Conservation (phyloP, 1,284 basidiomycete genomes). For the Pseudozyma hubeiensis region DNA sequence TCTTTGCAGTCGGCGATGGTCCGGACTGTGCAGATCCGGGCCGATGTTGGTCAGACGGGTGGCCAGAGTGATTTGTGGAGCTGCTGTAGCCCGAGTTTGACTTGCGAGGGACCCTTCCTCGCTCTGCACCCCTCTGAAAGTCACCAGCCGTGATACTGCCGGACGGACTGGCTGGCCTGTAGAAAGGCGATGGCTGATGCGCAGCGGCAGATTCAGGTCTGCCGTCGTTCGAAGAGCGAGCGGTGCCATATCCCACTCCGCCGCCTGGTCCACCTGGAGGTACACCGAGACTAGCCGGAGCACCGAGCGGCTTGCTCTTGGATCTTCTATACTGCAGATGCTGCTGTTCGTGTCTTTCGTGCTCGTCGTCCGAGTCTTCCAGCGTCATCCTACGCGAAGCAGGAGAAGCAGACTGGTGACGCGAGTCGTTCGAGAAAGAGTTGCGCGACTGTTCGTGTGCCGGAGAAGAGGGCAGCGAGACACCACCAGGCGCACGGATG, state of each 20-base stretch:
- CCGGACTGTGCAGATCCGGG: slow-evolving; percentile 21
- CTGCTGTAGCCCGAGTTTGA: slow-evolving; percentile 11
- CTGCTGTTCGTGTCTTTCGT: slow-evolving; percentile 1
- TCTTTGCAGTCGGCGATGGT: slow-evolving; percentile 13
- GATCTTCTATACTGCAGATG: slow-evolving; percentile 41
- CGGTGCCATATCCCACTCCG: slow-evolving; percentile 58
- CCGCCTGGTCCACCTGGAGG: slow-evolving; percentile 62
- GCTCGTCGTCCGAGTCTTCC: slow-evolving; percentile 44
- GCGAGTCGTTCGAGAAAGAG: slow-evolving; percentile 3
- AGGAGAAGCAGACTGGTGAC: slow-evolving; percentile 23
- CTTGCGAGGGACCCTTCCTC: slow-evolving; percentile 35
- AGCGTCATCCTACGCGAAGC: slow-evolving; percentile 29
- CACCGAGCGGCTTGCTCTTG: slow-evolving; percentile 43
- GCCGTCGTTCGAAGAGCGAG: slow-evolving; percentile 56
- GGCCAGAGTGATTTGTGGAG: neutral
- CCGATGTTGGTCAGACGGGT: slow-evolving; percentile 6
- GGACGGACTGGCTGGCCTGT: slow-evolving; percentile 32
- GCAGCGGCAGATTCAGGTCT: slow-evolving; percentile 38
- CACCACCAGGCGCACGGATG: slow-evolving; percentile 55
- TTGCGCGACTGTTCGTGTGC: slow-evolving; percentile 8
- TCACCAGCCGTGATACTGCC: slow-evolving; percentile 51
- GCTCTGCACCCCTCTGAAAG: slow-evolving; percentile 35
- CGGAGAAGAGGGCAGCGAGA: slow-evolving; percentile 37
- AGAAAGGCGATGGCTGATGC: slow-evolving; percentile 17
- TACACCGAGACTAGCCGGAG: slow-evolving; percentile 46